Evolutionary conservation across 163 green algal genomes (phyloP), one percentile per base, ranked within the genome.

Genomic region (Chloroidium sp.): DNA sequence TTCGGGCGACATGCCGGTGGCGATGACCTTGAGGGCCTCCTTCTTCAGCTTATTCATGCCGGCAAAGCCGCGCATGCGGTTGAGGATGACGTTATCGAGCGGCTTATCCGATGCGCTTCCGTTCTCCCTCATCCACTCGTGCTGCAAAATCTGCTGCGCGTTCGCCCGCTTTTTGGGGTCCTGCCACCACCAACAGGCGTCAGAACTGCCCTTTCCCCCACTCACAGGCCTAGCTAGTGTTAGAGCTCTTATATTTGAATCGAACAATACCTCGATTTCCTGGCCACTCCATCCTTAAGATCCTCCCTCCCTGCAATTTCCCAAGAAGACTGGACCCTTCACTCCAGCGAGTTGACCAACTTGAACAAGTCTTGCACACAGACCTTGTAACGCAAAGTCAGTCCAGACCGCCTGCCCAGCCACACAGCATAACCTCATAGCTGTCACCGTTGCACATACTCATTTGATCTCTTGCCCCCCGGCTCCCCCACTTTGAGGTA

Each of bases 31-130:
- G 82, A 98, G 89, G 1, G 94, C 96, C 88, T 97, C 88, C 85
- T 97, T 96, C 90, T 99, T 99, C 74, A 99, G 90, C 84, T 94
- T 95, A 91, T 98, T 98, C 90, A 98, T 96, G 81, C 82, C 89
- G 0, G 91, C 90, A 87, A 98, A 99, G 62, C 92, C 89, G 84
- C 93, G 92, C 80, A 99, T 92, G 81, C 95, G 90, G 58, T 86
- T 90, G 62, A 98, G 80, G 82, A 99, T 96, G 80, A 93, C 94
- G 76, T 96, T 93, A 87, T 97, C 92, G 69, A 99, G 90, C 59
- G 91, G 90, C 76, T 91, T 88, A 85, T 97, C 93, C 1, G 85
- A 87, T 2, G 95, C 96, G 61, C 91, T 91, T 74, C 93, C 95
- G 78, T 98, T 94, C 87, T 97, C 94, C 1, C 85, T 89, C 86